Evolutionary conservation across 2,329 filamentous ascomycete species (phyloP).

Genomic region (Thelonectria discophora): DNA sequence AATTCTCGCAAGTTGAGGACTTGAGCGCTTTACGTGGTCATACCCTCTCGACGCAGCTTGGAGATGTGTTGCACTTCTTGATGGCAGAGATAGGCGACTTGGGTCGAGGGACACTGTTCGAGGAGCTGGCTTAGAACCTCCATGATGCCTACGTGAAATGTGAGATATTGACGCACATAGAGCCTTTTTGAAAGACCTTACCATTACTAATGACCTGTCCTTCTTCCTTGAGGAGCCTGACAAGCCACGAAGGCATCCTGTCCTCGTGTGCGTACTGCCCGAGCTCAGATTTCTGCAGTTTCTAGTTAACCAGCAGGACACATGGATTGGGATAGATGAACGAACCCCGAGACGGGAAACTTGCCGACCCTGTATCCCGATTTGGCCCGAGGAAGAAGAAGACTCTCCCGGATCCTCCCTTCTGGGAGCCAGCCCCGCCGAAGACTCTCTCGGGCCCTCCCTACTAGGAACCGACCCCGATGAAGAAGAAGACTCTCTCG

Average conservation of each 20-base stretch:
- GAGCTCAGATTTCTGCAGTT: conserved; percentile 66
- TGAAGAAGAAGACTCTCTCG: no score
- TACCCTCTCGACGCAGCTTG: conserved; percentile 79
- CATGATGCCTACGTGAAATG: conserved; percentile 59
- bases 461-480: no score
- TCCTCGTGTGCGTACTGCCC: conserved; percentile 78
- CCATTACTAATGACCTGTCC: conserved; percentile 65
- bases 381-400: conserved; percentile 7
- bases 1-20: background rate
- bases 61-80: conserved; percentile 79
- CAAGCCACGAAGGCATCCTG: conserved; percentile 76
- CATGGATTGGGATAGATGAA: background rate
- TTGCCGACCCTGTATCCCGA: conserved; percentile 21
- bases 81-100: conserved; percentile 82
- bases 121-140: conserved; percentile 70
- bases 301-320: conserved; percentile 5
- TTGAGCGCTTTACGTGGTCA: background rate
- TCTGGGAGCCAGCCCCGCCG: no score
- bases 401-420: no score
- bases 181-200: conserved; percentile 33
- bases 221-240: conserved; percentile 67
- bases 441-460: no score
- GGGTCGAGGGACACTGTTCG: conserved; percentile 67
- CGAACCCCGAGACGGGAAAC: conserved; percentile 35
- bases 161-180: conserved; percentile 19